phyloP scores from a whole-genome alignment of 306 rosid species.

The Acmispon strigosus region DNA sequence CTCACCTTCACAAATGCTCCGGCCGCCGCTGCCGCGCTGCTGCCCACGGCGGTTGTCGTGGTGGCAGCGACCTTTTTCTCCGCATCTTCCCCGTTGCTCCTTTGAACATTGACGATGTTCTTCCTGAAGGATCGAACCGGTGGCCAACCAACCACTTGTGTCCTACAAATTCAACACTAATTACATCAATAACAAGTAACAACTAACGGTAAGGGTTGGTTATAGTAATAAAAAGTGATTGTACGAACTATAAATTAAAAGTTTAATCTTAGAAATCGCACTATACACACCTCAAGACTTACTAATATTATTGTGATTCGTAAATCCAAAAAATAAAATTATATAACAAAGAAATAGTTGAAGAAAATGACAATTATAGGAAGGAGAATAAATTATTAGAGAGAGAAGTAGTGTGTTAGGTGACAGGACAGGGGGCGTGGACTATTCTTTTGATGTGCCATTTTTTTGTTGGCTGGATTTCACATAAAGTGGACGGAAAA shows the following conservation, averaged over 20 bases:
- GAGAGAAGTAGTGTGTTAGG: neutral
- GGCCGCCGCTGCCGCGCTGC: neutral
- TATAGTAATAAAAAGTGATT: too few relatives aligned
- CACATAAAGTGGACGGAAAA: slow-evolving; percentile 31
- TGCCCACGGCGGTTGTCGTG: neutral
- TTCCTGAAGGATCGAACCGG: slow-evolving; percentile 77
- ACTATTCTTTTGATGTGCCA: neutral
- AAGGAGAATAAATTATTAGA: neutral
- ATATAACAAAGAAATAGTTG: too few relatives aligned
- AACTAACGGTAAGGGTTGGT: too few relatives aligned
- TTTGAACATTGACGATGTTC: slow-evolving; percentile 51
- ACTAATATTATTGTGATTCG: too few relatives aligned
- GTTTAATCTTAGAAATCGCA: too few relatives aligned
- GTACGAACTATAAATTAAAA: too few relatives aligned
- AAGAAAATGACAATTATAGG: too few relatives aligned
- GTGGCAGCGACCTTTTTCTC: neutral
- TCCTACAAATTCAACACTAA: slow-evolving; percentile 34
- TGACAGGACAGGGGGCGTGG: slow-evolving; percentile 3
- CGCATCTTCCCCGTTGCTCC: slow-evolving; percentile 11
- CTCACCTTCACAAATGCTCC: slow-evolving; percentile 77
- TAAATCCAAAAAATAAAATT: too few relatives aligned
- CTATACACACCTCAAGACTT: too few relatives aligned
- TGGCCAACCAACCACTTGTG: slow-evolving; percentile 97
- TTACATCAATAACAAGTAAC: neutral
- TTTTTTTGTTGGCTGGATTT: neutral